Percentiles rank a stretch among this genome's conserved stretches.
phyloP scores from a whole-genome alignment of 1,284 basidiomycete species.

The Ceraceosorus guamensis region DNA sequence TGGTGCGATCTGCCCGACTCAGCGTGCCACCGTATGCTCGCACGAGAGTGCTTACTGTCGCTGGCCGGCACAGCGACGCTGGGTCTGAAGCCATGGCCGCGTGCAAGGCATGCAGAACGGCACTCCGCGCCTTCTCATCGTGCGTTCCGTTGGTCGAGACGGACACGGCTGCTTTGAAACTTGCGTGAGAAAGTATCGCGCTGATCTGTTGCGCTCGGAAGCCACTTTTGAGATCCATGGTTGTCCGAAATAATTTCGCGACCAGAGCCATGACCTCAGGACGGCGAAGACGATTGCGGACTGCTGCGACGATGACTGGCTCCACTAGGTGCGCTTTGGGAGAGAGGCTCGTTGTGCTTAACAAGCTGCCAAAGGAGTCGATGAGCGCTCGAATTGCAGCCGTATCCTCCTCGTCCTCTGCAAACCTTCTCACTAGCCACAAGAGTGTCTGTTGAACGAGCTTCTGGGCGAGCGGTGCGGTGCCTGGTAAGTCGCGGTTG shows the following conservation, averaged over 20 bases:
- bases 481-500: too few species aligned
- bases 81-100: constrained; percentile 67
- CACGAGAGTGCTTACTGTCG: constrained; percentile 68
- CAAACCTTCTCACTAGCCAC: constrained; percentile 48
- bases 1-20: constrained; percentile 58
- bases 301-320: constrained; percentile 61
- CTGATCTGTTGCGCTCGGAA: constrained; percentile 22
- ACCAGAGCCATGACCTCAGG: constrained; percentile 55
- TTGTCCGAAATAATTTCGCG: constrained; percentile 44
- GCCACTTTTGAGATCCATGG: constrained; percentile 9
- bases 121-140: constrained; percentile 5
- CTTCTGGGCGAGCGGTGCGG: constrained; percentile 7
- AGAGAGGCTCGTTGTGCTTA: too few species aligned
- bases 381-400: constrained; percentile 17
- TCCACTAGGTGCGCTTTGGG: constrained; percentile 64
- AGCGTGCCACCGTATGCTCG: constrained; percentile 67
- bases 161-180: constrained; percentile 16
- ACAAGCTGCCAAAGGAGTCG: constrained; percentile 9
- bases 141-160: too few species aligned
- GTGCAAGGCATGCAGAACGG: constrained; percentile 54
- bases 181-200: constrained; percentile 23
- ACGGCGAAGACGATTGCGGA: constrained; percentile 59
- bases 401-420: constrained; percentile 44
- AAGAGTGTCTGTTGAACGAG: constrained; percentile 22
- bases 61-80: constrained; percentile 70